Percentiles rank a stretch among this genome's conserved stretches.
These are phyloP conservation scores for Bipolaris victoriae DNA, from an alignment of 2,329 filamentous ascomycete genomes.

Conservation along the genomic window DNA sequence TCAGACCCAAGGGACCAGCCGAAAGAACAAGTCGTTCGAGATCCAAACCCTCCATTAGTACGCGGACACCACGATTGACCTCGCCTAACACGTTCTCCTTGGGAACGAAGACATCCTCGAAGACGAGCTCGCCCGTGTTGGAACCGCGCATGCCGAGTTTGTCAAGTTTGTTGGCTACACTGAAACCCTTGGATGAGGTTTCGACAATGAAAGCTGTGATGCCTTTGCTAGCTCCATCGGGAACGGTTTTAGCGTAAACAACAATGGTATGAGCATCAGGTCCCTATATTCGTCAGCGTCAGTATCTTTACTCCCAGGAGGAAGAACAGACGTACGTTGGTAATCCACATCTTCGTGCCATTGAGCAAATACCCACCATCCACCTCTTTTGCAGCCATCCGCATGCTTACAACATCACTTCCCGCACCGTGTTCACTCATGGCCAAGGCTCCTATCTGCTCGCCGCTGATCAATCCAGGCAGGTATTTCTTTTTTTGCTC, in stretches of 20 bases:
- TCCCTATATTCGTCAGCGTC: conserved; percentile 52
- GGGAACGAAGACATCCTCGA: conserved; percentile 90
- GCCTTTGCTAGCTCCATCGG: conserved; percentile 79
- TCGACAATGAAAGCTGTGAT: conserved; percentile 96
- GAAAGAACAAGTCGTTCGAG: conserved; percentile 91
- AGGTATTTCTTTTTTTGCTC: conserved; percentile 83
- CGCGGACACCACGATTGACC: conserved; percentile 81
- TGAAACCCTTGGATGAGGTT: conserved; percentile 73
- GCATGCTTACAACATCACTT: conserved; percentile 95
- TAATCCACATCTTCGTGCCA: conserved; percentile 99
- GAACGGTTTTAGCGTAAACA: conserved; percentile 95
- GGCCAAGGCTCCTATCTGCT: conserved; percentile 82
- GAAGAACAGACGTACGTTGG: conserved; percentile 67
- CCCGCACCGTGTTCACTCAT: conserved; percentile 95
- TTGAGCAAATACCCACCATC: conserved; percentile 87
- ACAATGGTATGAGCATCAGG: conserved; percentile 92
- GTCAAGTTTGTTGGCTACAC: conserved; percentile 87
- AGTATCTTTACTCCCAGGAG: not conserved
- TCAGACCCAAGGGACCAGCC: conserved; percentile 88
- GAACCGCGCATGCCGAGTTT: conserved; percentile 98
- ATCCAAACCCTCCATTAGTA: conserved; percentile 96
- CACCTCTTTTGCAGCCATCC: conserved; percentile 77
- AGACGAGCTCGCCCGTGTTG: conserved; percentile 92
- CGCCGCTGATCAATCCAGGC: conserved; percentile 79
- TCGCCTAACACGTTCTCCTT: conserved; percentile 78